Evolutionary conservation across 2,329 filamentous ascomycete species (phyloP).

Genomic region (Stemphylium vesicarium): DNA sequence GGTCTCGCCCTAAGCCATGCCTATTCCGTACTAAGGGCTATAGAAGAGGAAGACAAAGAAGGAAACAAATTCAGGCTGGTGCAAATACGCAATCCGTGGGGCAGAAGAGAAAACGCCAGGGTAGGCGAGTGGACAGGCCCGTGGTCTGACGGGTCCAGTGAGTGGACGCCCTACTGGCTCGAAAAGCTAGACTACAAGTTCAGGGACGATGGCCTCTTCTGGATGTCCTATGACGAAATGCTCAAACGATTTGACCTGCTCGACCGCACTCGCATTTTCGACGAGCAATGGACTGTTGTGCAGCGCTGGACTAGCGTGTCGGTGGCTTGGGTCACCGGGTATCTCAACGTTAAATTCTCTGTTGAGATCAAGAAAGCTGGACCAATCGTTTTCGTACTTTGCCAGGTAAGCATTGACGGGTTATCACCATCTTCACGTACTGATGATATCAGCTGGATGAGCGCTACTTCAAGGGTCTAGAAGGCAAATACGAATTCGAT

Average conservation of each 20-base stretch:
- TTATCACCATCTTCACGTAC: conserved; percentile 41
- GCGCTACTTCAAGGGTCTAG: conserved; percentile 64
- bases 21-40: conserved; percentile 63
- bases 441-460: conserved; percentile 60
- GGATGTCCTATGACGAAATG: conserved; percentile 66
- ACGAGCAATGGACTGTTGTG: conserved; percentile 63
- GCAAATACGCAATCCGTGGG: conserved; percentile 78
- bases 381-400: conserved; percentile 64
- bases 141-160: conserved; percentile 81
- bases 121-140: conserved; percentile 74
- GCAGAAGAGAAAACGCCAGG: conserved; percentile 57
- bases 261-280: conserved; percentile 66
- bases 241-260: conserved; percentile 63
- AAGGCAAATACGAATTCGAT: conserved; percentile 62
- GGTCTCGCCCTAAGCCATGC: conserved; percentile 56
- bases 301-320: conserved; percentile 66
- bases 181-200: conserved; percentile 73
- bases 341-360: conserved; percentile 65
- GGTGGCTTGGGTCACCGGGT: conserved; percentile 66
- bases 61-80: conserved; percentile 59
- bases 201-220: conserved; percentile 73
- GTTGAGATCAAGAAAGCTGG: conserved; percentile 60
- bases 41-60: conserved; percentile 58
- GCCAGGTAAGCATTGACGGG: conserved; percentile 52
- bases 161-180: conserved; percentile 84